phyloP scores from a whole-genome alignment of 352 stramenopile species.

The Globisporangium abappressorium region DNA sequence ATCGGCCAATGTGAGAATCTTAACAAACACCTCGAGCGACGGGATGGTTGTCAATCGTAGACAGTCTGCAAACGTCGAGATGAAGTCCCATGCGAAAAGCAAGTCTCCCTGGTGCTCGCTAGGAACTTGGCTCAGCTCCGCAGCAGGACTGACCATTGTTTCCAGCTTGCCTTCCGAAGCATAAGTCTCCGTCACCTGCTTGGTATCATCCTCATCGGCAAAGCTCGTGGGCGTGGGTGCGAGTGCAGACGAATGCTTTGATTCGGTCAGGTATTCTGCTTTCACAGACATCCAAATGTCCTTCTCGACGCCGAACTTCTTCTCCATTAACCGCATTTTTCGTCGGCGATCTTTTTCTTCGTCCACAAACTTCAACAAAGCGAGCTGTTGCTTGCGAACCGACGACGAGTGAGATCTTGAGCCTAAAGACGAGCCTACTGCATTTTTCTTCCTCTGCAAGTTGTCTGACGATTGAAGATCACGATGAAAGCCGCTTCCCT shows the following conservation, averaged over 20 bases:
- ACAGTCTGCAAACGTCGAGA: constrained; percentile 71
- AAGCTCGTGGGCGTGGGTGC: not conserved
- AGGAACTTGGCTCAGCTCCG: constrained; percentile 41
- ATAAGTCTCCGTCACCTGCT: not conserved
- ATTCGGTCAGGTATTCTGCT: constrained; percentile 26
- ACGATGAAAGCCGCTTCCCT: constrained; percentile 3
- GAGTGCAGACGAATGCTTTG: constrained; percentile 1
- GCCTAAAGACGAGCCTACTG: not conserved
- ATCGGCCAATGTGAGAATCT: constrained; percentile 45
- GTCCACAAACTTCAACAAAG: constrained; percentile 63
- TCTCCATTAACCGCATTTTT: constrained; percentile 53
- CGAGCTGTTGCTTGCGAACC: constrained; percentile 48
- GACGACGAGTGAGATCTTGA: constrained; percentile 16
- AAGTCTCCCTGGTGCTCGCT: constrained; percentile 47
- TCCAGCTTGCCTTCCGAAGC: not conserved
- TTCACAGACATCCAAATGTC: constrained; percentile 60
- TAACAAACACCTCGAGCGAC: constrained; percentile 50
- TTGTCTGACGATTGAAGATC: not conserved
- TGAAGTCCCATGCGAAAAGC: constrained; percentile 74
- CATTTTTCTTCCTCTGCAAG: constrained; percentile 20
- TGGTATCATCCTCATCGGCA: not conserved
- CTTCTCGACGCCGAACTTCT: constrained; percentile 45
- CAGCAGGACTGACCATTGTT: constrained; percentile 28
- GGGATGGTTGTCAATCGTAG: constrained; percentile 47
- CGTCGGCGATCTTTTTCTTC: constrained; percentile 63